A percentile compares a stretch with the other conserved stretches of the same genome.
These are phyloP conservation scores for Fragaria iinumae DNA, from an alignment of 306 rosid genomes.

Conservation along the genomic window DNA sequence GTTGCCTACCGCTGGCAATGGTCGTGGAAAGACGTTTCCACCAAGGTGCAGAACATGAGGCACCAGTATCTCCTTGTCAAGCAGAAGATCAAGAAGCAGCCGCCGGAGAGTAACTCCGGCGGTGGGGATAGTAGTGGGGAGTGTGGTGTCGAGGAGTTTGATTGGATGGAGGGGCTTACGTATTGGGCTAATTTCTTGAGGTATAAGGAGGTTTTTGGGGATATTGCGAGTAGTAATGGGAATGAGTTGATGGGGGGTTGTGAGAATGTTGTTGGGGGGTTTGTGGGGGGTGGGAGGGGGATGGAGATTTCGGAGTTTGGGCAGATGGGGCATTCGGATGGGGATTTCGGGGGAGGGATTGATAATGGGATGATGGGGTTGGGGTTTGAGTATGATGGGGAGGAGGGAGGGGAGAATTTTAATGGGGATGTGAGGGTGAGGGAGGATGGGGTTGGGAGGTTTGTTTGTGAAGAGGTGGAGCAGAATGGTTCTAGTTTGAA, in stretches of 20 bases:
- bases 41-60: slow-evolving; percentile 98
- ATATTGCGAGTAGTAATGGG: slow-evolving; percentile 47
- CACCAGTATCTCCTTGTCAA: slow-evolving; percentile 91
- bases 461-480: slow-evolving; percentile 70
- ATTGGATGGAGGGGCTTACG: slow-evolving; percentile 83
- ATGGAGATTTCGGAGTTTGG: slow-evolving; percentile 77
- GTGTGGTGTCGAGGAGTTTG: slow-evolving; percentile 65
- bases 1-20: slow-evolving; percentile 87
- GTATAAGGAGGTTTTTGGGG: slow-evolving; percentile 92
- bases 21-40: slow-evolving; percentile 96
- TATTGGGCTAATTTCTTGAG: slow-evolving; percentile 96
- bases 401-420: slow-evolving; percentile 75
- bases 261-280: slow-evolving; percentile 50
- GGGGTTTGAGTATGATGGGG: slow-evolving; percentile 82
- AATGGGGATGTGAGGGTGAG: slow-evolving; percentile 50
- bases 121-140: slow-evolving; percentile 32
- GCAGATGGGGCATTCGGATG: slow-evolving; percentile 71
- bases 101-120: slow-evolving; percentile 36
- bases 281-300: slow-evolving; percentile 49
- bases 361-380: slow-evolving; percentile 76
- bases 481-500: slow-evolving; percentile 43
- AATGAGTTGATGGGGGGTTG: slow-evolving; percentile 55
- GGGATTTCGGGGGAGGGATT: slow-evolving; percentile 64
- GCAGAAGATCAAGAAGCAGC: slow-evolving; percentile 84
- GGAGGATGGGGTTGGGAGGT: slow-evolving; percentile 70